phyloP scores from a whole-genome alignment of 2,329 filamentous ascomycete species.

The Aspergillus melleus region DNA sequence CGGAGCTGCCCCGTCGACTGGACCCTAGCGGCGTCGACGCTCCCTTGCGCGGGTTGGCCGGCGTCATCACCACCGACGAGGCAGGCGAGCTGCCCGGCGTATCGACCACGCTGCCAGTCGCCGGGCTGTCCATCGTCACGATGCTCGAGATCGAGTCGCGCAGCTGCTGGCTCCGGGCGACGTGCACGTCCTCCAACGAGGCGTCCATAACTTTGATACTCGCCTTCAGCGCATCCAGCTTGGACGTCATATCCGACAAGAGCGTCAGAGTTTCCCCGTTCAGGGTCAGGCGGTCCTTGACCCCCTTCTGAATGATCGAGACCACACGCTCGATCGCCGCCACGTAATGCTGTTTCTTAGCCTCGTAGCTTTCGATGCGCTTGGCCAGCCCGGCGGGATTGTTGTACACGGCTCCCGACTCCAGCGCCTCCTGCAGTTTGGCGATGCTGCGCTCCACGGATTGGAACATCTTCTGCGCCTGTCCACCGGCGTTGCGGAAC shows the following conservation, averaged over 20 bases:
- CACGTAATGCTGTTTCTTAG: slow-evolving; percentile 91
- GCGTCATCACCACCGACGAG: slow-evolving; percentile 61
- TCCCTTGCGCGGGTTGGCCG: slow-evolving; percentile 52
- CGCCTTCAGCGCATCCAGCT: slow-evolving; percentile 73
- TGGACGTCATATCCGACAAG: slow-evolving; percentile 79
- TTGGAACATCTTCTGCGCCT: slow-evolving; percentile 95
- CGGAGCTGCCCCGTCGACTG: slow-evolving; percentile 50
- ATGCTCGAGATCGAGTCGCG: slow-evolving; percentile 93
- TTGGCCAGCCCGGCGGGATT: slow-evolving; percentile 71
- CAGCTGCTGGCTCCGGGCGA: slow-evolving; percentile 68
- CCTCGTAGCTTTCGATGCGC: slow-evolving; percentile 90
- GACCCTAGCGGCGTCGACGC: slow-evolving; percentile 47
- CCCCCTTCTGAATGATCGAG: slow-evolving; percentile 91
- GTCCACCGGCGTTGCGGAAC: slow-evolving; percentile 86
- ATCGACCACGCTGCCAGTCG: slow-evolving; percentile 66
- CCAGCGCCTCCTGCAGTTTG: slow-evolving; percentile 78
- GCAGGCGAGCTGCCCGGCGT: slow-evolving; percentile 72
- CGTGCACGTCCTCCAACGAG: slow-evolving; percentile 68
- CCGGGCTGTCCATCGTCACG: slow-evolving; percentile 76
- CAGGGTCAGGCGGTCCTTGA: slow-evolving; percentile 90
- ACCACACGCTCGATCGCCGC: slow-evolving; percentile 90
- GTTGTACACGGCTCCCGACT: slow-evolving; percentile 70
- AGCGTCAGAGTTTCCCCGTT: slow-evolving; percentile 92
- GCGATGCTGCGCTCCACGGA: slow-evolving; percentile 84
- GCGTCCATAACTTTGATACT: slow-evolving; percentile 77